Evolutionary conservation across 23 red algal genomes (phyloP).

Genomic region (Chondrus crispus): DNA sequence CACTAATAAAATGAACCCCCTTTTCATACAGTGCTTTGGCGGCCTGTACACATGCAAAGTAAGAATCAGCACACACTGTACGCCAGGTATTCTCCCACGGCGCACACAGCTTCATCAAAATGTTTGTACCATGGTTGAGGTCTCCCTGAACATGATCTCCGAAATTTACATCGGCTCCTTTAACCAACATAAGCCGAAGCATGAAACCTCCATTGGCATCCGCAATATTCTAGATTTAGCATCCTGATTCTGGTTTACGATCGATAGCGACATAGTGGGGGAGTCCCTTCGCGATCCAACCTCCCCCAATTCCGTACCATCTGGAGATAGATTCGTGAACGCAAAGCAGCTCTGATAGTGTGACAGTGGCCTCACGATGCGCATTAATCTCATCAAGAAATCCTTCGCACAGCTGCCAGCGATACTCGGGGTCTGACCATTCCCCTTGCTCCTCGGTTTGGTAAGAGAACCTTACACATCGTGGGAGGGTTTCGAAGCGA

Average conservation of each 20-base stretch:
- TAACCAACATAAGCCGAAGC: too few relatives aligned
- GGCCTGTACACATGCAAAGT: neutral
- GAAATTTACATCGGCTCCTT: too few relatives aligned
- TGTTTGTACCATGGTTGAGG: neutral
- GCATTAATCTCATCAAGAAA: neutral
- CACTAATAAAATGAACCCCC: constrained; percentile 3
- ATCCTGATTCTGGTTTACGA: constrained; percentile 4
- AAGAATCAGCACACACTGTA: constrained; percentile 25
- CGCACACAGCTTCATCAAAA: neutral
- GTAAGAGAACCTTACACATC: neutral
- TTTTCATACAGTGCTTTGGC: neutral
- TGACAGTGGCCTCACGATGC: neutral
- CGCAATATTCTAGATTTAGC: neutral
- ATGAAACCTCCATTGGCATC: too few relatives aligned
- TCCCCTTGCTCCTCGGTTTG: too few relatives aligned
- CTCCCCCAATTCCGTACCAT: constrained; percentile 29
- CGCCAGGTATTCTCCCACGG: neutral
- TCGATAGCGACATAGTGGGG: neutral
- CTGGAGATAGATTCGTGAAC: constrained; percentile 1
- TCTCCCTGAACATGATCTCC: neutral
- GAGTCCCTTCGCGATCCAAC: constrained; percentile 1
- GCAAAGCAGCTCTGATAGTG: neutral
- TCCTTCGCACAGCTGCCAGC: too few relatives aligned
- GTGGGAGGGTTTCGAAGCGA: neutral
- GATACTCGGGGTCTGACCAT: too few relatives aligned